Base-by-base conservation (phyloP, 169 alveolate species). In the Ichthyophthirius multifiliis region DNA sequence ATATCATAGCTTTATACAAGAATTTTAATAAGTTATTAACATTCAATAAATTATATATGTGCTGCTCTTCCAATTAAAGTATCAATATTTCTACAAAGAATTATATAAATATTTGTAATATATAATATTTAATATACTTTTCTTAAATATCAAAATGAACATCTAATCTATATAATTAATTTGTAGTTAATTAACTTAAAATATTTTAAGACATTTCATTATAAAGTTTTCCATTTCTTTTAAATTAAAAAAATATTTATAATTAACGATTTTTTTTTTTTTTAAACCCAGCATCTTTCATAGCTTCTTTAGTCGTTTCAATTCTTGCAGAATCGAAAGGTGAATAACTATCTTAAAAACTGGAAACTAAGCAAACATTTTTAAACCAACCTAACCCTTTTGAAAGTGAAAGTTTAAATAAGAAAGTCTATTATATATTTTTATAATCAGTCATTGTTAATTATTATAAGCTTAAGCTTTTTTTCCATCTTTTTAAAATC, bases 291-390 rank as follows among this genome's bases (percentile, higher is more conserved):
- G 91, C 55, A 77, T 90, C 93, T 16, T 84, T 84, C 46, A 82
- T 16, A 31, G 90, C 84, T 48, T 64, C 83, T 65, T 77, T 78
- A 31, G 92, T 79, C 27, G 92, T 76, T 87, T 94, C 87, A 12
- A 94, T 89, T 83, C 97, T 89, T 2, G 96, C 94, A 35, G 92
- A 78, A 48, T 92, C 96, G 84, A 90, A 94, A 31, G 96, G 96
- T 16, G 95, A 90, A 88, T 94, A 94, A 62, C 89, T 83, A 76
- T 94, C 97, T 87, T 94, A 89, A 65, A 65, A 83, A 31, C 90
- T 77, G 62, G 94, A 83, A 10, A 90, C 77, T 20, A 94, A 85
- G 27, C 86, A 83, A 1, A 94, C 87, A 77, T 92, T 82, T 65
- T 92, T 91, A 81, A 94, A 94, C 97, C 97, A 94, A 44, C 86